Conservation (phyloP, 2,329 filamentous ascomycete species). For the Talaromyces sp. region DNA sequence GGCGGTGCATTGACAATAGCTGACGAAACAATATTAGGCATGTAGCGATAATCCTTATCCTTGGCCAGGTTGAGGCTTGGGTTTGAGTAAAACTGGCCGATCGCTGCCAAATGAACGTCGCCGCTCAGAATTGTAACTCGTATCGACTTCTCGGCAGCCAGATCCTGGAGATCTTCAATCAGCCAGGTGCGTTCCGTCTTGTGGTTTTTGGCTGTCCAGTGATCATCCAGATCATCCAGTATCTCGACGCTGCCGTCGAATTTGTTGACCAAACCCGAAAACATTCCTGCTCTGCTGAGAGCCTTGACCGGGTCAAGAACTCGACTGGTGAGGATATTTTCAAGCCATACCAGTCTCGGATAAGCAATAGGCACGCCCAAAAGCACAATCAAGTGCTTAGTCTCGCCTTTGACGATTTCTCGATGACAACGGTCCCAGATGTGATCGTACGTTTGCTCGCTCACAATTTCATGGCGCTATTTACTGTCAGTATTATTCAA, state of each 20-base stretch:
- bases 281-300: slow-evolving; percentile 71
- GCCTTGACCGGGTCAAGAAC: slow-evolving; percentile 87
- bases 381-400: slow-evolving; percentile 84
- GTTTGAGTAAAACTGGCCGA: slow-evolving; percentile 94
- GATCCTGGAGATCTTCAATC: slow-evolving; percentile 84
- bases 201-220: slow-evolving; percentile 95
- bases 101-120: slow-evolving; percentile 86
- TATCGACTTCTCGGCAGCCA: slow-evolving; percentile 87
- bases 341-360: slow-evolving; percentile 65
- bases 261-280: slow-evolving; percentile 76
- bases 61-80: slow-evolving; percentile 76
- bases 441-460: slow-evolving; percentile 74
- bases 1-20: slow-evolving; percentile 91
- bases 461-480: slow-evolving; percentile 68
- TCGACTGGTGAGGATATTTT: slow-evolving; percentile 71
- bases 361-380: slow-evolving; percentile 81
- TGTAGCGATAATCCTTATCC: slow-evolving; percentile 90
- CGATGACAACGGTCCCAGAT: slow-evolving; percentile 80
- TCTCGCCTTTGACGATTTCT: slow-evolving; percentile 77
- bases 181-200: slow-evolving; percentile 84
- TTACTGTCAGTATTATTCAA: slow-evolving; percentile 17
- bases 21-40: slow-evolving; percentile 91
- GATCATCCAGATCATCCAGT: slow-evolving; percentile 86
- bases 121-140: slow-evolving; percentile 89
- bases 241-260: slow-evolving; percentile 92